Evolutionary conservation across 1,284 basidiomycete species (phyloP).

Genomic region (Tilletia walkeri): DNA sequence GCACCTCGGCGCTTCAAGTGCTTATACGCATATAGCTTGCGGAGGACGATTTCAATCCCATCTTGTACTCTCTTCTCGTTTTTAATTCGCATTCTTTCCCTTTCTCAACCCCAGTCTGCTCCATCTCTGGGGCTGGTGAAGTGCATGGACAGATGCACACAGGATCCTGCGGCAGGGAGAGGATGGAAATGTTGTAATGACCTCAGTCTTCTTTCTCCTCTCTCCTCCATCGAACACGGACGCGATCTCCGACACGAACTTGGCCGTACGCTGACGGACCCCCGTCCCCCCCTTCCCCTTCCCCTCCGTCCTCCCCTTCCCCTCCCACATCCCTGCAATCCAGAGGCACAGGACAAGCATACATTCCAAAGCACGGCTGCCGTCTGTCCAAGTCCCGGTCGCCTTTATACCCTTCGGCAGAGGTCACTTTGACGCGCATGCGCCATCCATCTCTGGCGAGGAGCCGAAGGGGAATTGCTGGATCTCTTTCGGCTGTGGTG

Average conservation of each 20-base stretch:
- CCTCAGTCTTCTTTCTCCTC: constrained; percentile 12
- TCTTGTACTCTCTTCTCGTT: no score
- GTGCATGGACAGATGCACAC: no score
- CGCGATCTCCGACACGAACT: constrained; percentile 27
- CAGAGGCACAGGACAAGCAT: constrained; percentile 34
- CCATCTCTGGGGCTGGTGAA: no score
- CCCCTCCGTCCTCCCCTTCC: neutral
- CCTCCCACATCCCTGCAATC: no score
- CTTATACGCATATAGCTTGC: no score
- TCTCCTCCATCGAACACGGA: constrained; percentile 28
- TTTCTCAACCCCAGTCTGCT: no score
- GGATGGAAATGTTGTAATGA: neutral
- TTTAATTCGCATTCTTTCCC: no score
- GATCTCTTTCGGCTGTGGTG: constrained; percentile 34
- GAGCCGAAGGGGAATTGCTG: constrained; percentile 35
- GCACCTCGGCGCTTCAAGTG: no score
- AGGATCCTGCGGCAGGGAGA: neutral
- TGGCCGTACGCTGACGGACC: constrained; percentile 20
- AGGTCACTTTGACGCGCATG: constrained; percentile 30
- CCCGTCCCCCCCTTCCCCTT: neutral
- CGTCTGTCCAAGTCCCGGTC: constrained; percentile 23
- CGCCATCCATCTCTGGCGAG: constrained; percentile 26
- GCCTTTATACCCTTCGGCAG: neutral
- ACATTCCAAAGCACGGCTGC: constrained; percentile 46
- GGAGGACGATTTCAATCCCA: no score